Evolutionary conservation across 345 rosid genomes (phyloP).

Genomic region (Eucalyptus sp.): DNA sequence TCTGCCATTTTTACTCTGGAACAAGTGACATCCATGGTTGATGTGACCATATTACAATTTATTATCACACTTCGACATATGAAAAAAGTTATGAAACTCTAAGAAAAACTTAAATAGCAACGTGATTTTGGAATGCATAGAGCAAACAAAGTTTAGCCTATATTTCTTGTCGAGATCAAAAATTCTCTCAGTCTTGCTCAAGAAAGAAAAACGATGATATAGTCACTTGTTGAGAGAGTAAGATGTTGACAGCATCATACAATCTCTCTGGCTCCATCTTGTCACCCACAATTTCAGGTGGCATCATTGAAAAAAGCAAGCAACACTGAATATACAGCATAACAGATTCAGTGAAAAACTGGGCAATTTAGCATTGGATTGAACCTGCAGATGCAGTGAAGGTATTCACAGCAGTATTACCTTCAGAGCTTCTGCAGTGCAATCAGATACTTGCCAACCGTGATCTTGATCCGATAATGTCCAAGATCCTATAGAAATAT

Average conservation of each 20-base stretch:
- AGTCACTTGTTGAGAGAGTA: slow-evolving; percentile 36
- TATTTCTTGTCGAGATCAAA: not conserved
- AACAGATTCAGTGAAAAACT: not conserved
- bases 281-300: slow-evolving; percentile 36
- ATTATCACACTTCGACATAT: not conserved
- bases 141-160: not conserved
- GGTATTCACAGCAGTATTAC: not conserved
- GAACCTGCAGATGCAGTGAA: not conserved
- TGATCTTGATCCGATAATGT: slow-evolving; percentile 37
- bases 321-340: slow-evolving; percentile 14
- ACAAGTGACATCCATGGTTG: not conserved
- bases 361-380: not conserved
- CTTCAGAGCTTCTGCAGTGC: slow-evolving; percentile 28
- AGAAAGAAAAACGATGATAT: not conserved
- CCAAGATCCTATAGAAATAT: slow-evolving; percentile 35
- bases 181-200: not conserved
- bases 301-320: slow-evolving; percentile 21
- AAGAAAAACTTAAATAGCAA: not conserved
- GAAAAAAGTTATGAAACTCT: not conserved
- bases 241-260: slow-evolving; percentile 35
- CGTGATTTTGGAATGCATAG: not conserved
- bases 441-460: slow-evolving; percentile 38
- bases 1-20: slow-evolving; percentile 47
- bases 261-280: slow-evolving; percentile 19
- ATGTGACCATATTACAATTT: not conserved